A percentile compares a stretch with the other conserved stretches of the same genome.
Conservation (phyloP, 2,329 filamentous ascomycete genomes). For the Penicillium olsonii region DNA sequence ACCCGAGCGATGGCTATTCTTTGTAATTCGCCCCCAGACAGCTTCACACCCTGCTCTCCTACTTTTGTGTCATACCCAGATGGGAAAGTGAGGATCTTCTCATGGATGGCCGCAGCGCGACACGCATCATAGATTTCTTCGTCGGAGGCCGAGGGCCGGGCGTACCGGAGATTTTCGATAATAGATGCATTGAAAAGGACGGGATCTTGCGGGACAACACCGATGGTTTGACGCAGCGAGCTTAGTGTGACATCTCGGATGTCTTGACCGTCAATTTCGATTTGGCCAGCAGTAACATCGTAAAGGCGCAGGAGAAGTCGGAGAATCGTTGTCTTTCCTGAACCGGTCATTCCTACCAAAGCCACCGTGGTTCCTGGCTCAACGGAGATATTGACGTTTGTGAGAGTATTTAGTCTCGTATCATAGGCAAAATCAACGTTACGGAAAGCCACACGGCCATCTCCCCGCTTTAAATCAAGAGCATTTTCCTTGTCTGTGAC, state of each 20-base stretch:
- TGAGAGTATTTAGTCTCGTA: slow-evolving; percentile 47
- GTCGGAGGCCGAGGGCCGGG: slow-evolving; percentile 39
- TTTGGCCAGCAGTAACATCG: slow-evolving; percentile 51
- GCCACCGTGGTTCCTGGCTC: slow-evolving; percentile 54
- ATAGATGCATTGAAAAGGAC: slow-evolving; percentile 65
- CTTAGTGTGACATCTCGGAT: slow-evolving; percentile 60
- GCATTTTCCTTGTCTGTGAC: slow-evolving; percentile 42
- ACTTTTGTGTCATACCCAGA: slow-evolving; percentile 39
- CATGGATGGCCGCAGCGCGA: slow-evolving; percentile 36
- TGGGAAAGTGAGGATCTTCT: slow-evolving; percentile 41
- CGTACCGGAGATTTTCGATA: slow-evolving; percentile 65
- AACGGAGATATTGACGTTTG: slow-evolving; percentile 47
- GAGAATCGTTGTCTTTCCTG: slow-evolving; percentile 56
- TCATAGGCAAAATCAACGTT: slow-evolving; percentile 56
- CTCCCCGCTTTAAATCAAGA: slow-evolving; percentile 37
- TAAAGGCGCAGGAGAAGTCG: slow-evolving; percentile 58
- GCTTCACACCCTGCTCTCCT: slow-evolving; percentile 35
- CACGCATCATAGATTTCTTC: slow-evolving; percentile 37
- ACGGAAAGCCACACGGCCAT: slow-evolving; percentile 51
- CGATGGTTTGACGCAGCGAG: slow-evolving; percentile 59
- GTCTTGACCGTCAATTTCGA: slow-evolving; percentile 56
- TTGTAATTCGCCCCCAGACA: slow-evolving; percentile 47
- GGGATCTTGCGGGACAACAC: slow-evolving; percentile 65
- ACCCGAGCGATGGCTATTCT: slow-evolving; percentile 47
- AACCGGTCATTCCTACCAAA: slow-evolving; percentile 58